Evolutionary conservation across 2,329 filamentous ascomycete species (phyloP), one percentile per base, ranked within the genome.

Genomic region (Incumbomyces lentus): DNA sequence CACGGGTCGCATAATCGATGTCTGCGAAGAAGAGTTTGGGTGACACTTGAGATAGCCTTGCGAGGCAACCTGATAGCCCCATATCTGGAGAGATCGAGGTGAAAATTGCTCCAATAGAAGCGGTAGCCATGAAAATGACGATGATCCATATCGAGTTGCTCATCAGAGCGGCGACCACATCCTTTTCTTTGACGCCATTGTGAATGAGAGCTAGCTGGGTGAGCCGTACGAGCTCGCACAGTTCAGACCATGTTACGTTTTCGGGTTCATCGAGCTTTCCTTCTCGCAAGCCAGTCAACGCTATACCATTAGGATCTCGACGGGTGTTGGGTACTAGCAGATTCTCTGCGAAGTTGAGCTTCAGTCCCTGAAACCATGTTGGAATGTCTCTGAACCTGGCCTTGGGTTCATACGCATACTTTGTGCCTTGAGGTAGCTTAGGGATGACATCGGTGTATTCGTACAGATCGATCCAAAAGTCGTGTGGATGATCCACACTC

Each of bases 1-100:
- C 90, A 55, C 92, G 92, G 2, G 89, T 66, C 0, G 85, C 75
- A 22, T 74, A 79, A 56, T 92, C 86, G 55, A 59, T 60, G 49
- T 70, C 67, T 2, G 61, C 64, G 49, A 70, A 68, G 6, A 70
- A 52, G 3, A 69, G 58, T 2, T 54, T 59, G 1, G 67, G 66
- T 6, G 59, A 59, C 19, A 69, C 64, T 52, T 70, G 67, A 44
- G 62, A 57, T 29, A 69, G 51, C 18, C 67, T 57, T 6, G 61
- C 60, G 5, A 68, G 43, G 49, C 60, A 62, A 19, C 60, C 60
- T 48, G 62, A 56, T 22, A 59, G 54, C 1, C 68, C 68, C 41
- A 70, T 59, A 54, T 70, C 68, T 1, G 67, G 67, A n/a, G 62
- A 59, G 50, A 70, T 68, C 10, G 60, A 67, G 1, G 66, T 68